Percentiles rank a stretch among this genome's conserved stretches.
Conservation (phyloP, 2,329 filamentous ascomycete genomes). For the Tolypocladium nubicola region DNA sequence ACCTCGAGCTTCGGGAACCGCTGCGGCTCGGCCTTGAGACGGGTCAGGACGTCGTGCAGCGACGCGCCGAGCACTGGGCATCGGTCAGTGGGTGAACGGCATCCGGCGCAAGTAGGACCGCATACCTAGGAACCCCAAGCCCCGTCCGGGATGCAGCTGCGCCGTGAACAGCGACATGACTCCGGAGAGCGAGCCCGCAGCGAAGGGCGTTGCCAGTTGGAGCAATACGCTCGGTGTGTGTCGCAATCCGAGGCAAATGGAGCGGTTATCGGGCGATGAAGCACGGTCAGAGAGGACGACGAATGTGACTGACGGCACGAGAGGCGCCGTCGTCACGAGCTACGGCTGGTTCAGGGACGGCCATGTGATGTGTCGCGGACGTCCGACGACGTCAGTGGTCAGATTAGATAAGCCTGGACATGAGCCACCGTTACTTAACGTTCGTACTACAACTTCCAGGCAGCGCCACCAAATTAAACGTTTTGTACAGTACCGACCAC, state of each 20-base stretch:
- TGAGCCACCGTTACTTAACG: not conserved
- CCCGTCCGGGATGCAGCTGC: conserved; percentile 56
- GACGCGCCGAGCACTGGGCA: conserved; percentile 88
- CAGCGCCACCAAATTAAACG: not conserved
- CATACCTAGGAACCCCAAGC: conserved; percentile 49
- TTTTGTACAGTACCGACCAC: not conserved
- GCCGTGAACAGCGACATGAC: conserved; percentile 42
- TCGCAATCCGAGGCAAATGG: not conserved
- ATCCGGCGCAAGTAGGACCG: not conserved
- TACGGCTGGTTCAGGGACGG: not conserved
- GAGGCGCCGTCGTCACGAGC: not conserved
- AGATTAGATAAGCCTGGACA: not conserved
- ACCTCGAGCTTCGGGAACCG: conserved; percentile 76
- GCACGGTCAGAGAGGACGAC: not conserved
- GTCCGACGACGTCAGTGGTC: not conserved
- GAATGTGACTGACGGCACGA: not conserved
- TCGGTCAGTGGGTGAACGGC: conserved; percentile 39
- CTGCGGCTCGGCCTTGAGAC: conserved; percentile 78
- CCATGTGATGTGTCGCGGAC: conserved; percentile 2
- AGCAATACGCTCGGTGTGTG: not conserved
- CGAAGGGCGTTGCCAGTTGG: not conserved
- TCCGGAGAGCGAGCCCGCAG: not conserved
- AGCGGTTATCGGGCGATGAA: not conserved
- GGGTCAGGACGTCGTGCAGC: conserved; percentile 78
- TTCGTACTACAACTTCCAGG: not conserved